Conservation (phyloP, 257 asterid species). For the Solanum bukasovii region DNA sequence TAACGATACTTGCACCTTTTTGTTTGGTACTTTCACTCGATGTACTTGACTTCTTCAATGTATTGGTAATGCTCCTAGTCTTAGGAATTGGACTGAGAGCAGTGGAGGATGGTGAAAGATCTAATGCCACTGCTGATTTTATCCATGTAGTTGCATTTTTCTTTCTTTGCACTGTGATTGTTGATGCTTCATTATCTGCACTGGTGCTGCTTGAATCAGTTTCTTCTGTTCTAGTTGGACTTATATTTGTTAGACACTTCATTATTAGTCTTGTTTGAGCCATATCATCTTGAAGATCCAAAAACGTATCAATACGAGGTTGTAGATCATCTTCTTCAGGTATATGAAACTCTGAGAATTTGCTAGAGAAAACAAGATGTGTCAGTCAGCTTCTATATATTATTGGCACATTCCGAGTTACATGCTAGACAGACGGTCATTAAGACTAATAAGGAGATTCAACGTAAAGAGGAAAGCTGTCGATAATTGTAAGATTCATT, state of each 20-base stretch:
- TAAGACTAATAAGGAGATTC: not conserved
- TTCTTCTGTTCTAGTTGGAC: conserved; percentile 32
- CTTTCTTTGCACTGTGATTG: conserved; percentile 38
- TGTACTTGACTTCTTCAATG: conserved; percentile 7
- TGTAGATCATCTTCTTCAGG: conserved; percentile 49
- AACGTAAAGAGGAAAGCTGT: not conserved
- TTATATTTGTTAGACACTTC: conserved; percentile 38
- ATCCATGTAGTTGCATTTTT: conserved; percentile 51
- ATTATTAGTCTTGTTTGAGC: conserved; percentile 35
- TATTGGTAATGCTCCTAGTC: not conserved
- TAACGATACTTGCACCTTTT: conserved; percentile 16
- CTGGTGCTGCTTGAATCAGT: conserved; percentile 11
- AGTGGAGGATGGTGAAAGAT: conserved; percentile 34
- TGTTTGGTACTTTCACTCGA: conserved; percentile 8
- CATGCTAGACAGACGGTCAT: not conserved
- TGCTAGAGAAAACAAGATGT: conserved; percentile 23
- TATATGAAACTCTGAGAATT: conserved; percentile 40
- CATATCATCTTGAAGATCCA: conserved; percentile 41
- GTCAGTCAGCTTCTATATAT: not conserved
- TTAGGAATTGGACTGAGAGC: conserved; percentile 2
- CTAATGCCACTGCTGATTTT: conserved; percentile 53
- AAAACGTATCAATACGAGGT: conserved; percentile 36
- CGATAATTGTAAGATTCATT: not conserved
- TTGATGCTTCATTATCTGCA: conserved; percentile 32
- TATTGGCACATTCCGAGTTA: not conserved